phyloP scores from a whole-genome alignment of 805 yeast genomes.

The Cyberlindnera subsufficiens region DNA sequence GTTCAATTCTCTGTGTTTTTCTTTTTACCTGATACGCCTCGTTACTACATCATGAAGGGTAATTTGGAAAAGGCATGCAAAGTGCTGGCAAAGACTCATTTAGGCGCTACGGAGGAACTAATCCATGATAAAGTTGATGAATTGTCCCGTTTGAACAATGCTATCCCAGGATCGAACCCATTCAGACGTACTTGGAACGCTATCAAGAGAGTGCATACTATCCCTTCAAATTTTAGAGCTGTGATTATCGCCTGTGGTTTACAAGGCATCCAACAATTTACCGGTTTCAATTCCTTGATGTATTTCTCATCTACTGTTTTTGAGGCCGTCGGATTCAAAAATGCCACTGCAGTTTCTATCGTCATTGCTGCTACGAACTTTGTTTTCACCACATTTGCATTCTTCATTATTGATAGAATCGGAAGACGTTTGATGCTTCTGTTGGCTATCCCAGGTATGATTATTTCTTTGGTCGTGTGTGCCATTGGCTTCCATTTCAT shows the following conservation, averaged over 20 bases:
- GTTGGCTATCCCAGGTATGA: slow-evolving; percentile 82
- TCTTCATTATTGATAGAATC: slow-evolving; percentile 77
- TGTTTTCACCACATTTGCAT: slow-evolving; percentile 78
- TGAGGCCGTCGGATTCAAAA: slow-evolving; percentile 80
- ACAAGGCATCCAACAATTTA: slow-evolving; percentile 94
- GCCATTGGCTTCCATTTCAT: slow-evolving; percentile 90
- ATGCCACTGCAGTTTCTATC: slow-evolving; percentile 92
- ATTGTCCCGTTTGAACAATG: slow-evolving; percentile 41
- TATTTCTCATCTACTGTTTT: slow-evolving; percentile 92
- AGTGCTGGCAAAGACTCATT: slow-evolving; percentile 61
- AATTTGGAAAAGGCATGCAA: slow-evolving; percentile 56
- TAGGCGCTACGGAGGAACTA: slow-evolving; percentile 54
- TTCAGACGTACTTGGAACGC: slow-evolving; percentile 52
- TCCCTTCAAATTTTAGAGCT: slow-evolving; percentile 83
- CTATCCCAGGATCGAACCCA: slow-evolving; percentile 42
- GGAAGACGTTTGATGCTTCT: slow-evolving; percentile 84
- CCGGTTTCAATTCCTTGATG: slow-evolving; percentile 95
- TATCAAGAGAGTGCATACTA: slow-evolving; percentile 54
- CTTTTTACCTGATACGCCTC: slow-evolving; percentile 94
- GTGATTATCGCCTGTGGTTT: slow-evolving; percentile 85
- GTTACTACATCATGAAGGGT: slow-evolving; percentile 75
- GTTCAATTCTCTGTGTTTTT: slow-evolving; percentile 69
- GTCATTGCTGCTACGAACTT: slow-evolving; percentile 94
- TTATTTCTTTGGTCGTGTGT: slow-evolving; percentile 65
- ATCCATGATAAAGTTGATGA: slow-evolving; percentile 67